Percentiles rank a stretch among this genome's conserved stretches.
These are phyloP conservation scores for Serendipita vermifera DNA, from an alignment of 768 basidiomycete species.

Conservation along the genomic window DNA sequence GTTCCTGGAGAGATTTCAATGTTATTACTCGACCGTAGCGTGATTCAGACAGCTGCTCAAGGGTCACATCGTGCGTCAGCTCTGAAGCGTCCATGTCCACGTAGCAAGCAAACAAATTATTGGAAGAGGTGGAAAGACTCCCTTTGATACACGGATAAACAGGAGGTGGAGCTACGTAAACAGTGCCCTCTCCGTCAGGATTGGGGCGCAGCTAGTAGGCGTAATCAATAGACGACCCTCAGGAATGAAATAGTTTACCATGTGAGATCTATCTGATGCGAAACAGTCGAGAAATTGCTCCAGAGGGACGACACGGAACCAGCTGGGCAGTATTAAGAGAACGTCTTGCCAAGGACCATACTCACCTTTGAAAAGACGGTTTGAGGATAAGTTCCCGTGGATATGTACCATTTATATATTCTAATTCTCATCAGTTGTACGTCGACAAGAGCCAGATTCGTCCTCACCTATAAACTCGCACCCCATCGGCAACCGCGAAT, in stretches of 20 bases:
- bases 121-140: background rate
- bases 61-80: no score
- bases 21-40: no score
- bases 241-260: constrained; percentile 31
- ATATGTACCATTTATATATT: constrained; percentile 37
- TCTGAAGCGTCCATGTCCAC: background rate
- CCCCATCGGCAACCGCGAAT: constrained; percentile 40
- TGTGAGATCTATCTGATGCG: constrained; percentile 65
- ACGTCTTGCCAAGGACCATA: background rate
- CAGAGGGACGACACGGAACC: constrained; percentile 49
- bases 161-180: constrained; percentile 38
- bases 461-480: constrained; percentile 36
- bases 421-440: constrained; percentile 20
- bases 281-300: constrained; percentile 42
- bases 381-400: constrained; percentile 17
- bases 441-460: constrained; percentile 14
- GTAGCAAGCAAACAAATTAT: constrained; percentile 5
- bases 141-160: constrained; percentile 39
- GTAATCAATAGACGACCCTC: background rate
- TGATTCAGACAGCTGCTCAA: no score
- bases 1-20: no score
- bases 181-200: background rate
- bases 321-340: constrained; percentile 26
- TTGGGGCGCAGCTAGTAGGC: background rate
- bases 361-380: constrained; percentile 15